Base-by-base conservation (phyloP, 2,329 filamentous ascomycete species). In the Dactylellina drechsleri region DNA sequence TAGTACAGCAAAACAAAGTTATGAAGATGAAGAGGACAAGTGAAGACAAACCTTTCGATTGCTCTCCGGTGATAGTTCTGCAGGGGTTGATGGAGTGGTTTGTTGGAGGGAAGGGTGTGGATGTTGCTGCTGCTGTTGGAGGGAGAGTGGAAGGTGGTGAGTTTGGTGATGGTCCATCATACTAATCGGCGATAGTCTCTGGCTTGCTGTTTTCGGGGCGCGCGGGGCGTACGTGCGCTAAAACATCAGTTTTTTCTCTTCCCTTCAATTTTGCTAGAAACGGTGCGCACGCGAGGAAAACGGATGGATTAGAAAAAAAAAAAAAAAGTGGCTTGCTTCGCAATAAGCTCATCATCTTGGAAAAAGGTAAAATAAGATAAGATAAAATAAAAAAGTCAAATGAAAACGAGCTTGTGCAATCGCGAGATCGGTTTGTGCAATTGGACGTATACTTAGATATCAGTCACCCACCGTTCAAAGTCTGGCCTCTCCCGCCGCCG, bases 151-250 rank as follows among this genome's bases (percentile, higher is more conserved):
- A n/a, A 52, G 28, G 18, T 54, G 62, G 53, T 68, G 64, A n/a
- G 26, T 50, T 67, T 66, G 71, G 53, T 75, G 71, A 60, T 75
- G 71, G 13, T 75, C 71, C 71, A 75, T 64, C 57, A 75, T 64
- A 43, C 31, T 36, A 36, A 68, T 68, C 18, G 71, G 71, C 12
- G 71, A 75, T 36, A 75, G 40, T 16, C 71, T 20, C 64, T 58
- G 54, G 61, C 56, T 26, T 18, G 59, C 59, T 68, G 64, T 52
- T 59, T 36, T 8, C 31, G 31, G 31, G 31, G 31, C 31, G 31
- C 31, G 31, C 31, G 6, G 31, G 31, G 50, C 26, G 15, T 20
- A n/a, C 40, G 31, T 31, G 18, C 26, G 53, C 10, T 45, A 28
- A 15, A 64, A 13, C n/a, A 5, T 36, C 31, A 36, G 31, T 36